Base-by-base conservation (phyloP, 1,284 basidiomycete genomes). In the Moesziomyces globuligerus region DNA sequence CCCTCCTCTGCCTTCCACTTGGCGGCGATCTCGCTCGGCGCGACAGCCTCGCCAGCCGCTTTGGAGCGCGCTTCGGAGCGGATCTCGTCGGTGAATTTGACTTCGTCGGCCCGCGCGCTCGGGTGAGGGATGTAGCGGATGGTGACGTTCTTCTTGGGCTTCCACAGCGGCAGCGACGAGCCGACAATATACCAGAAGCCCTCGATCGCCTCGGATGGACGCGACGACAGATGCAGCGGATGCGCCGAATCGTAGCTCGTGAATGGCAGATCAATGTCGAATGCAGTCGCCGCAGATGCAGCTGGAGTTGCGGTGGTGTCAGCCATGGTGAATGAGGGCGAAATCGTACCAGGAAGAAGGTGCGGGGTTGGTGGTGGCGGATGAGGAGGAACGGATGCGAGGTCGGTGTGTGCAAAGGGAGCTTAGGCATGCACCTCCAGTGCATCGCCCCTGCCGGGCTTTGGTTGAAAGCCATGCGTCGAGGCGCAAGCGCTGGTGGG, bases 21-120 rank as follows among this genome's bases (percentile, higher is more conserved):
- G 4, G 47, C 24, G 1, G 18, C 24, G 29, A 70, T 34, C n/a
- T 40, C 56, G 2, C 43, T 29, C 7, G 60, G 28, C n/a, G 32
- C 56, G 0, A 58, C 42, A n/a, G 36, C 23, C 18, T 64, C 25
- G 5, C 25, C 39, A 13, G 48, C 50, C 10, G 37, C 3, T n/a
- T 70, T 64, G 21, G 55, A 59, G 20, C 56, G 59, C 3, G 58
- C 42, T 7, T 68, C 66, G 37, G 59, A 72, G 9, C 69, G 69
- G 26, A 68, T 72, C 51, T 67, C 60, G 46, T 72, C 69, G 25
- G 56, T 55, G 34, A 71, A 71, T 32, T 55, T 66, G 49, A 71
- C 68, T 37, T 65, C 60, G 11, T 55, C 48, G 0, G 40, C 25
- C 3, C 29, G 23, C 8, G 52, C 48, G 11, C 20, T 24, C 0